Evolutionary conservation across 305 asterid species (phyloP).

Genomic region (Petunia hybrid): DNA sequence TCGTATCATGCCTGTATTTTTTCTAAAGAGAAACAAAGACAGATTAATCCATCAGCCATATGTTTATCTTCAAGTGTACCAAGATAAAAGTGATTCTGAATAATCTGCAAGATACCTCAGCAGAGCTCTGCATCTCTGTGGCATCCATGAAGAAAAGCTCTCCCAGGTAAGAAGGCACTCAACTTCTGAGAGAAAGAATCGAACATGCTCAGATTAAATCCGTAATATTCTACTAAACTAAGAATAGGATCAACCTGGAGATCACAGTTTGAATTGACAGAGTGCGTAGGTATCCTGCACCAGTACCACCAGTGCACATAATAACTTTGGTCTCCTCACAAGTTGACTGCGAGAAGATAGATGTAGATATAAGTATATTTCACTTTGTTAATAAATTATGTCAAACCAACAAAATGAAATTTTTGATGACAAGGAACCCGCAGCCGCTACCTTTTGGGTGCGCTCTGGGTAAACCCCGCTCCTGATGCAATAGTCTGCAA

Average conservation of each 20-base stretch:
- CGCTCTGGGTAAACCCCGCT: no score
- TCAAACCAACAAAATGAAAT: no score
- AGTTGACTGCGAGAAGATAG: conserved; percentile 57
- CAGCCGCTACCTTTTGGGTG: no score
- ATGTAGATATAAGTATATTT: not conserved
- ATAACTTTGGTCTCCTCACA: conserved; percentile 94
- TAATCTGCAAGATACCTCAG: conserved; percentile 54
- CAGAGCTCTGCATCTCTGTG: conserved; percentile 70
- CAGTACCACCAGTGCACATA: conserved; percentile 76
- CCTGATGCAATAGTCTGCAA: no score
- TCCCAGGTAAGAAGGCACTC: conserved; percentile 78
- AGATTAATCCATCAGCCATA: conserved; percentile 3
- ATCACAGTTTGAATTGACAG: conserved; percentile 66
- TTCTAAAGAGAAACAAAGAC: not conserved
- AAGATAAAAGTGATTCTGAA: not conserved
- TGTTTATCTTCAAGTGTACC: not conserved
- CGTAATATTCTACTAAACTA: not conserved
- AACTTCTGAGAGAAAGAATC: conserved; percentile 50
- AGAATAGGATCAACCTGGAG: conserved; percentile 55
- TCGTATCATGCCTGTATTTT: not conserved
- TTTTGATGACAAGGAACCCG: no score
- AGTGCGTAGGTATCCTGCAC: conserved; percentile 82
- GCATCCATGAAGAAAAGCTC: conserved; percentile 86
- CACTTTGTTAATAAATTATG: not conserved
- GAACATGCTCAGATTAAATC: conserved; percentile 21